A percentile compares a stretch with the other conserved stretches of the same genome.
Conservation (phyloP, 2,329 filamentous ascomycete species). For the Penicillium italicum region DNA sequence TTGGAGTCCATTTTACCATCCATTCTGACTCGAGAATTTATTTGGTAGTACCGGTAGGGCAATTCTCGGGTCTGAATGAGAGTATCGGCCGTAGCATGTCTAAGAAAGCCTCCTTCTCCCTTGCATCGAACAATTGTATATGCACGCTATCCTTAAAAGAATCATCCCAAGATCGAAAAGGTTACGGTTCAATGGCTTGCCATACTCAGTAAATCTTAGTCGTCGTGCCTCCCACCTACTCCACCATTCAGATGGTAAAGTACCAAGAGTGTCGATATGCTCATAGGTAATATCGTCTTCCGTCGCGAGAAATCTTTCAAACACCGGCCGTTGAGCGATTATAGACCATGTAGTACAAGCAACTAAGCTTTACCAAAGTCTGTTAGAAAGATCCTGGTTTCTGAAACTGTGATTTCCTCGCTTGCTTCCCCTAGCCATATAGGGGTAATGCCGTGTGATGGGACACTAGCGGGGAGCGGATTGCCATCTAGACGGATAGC, state of each 20-base stretch:
- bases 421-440: conserved; percentile 20
- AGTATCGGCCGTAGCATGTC: conserved; percentile 25
- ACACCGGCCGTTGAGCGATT: neutral
- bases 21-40: conserved; percentile 24
- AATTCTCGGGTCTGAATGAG: conserved; percentile 17
- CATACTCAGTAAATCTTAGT: conserved; percentile 5
- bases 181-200: conserved; percentile 11
- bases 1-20: conserved; percentile 24
- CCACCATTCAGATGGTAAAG: neutral
- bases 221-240: neutral
- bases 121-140: conserved; percentile 8
- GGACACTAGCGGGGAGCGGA: conserved; percentile 19
- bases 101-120: conserved; percentile 20
- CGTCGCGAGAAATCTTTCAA: neutral
- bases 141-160: conserved; percentile 23
- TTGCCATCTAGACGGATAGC: conserved; percentile 23
- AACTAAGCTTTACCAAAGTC: conserved; percentile 13
- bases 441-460: conserved; percentile 13
- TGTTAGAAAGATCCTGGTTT: conserved; percentile 23
- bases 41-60: conserved; percentile 16
- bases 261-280: neutral
- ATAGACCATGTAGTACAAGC: conserved; percentile 33
- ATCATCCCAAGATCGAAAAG: conserved; percentile 25
- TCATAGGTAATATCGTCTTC: neutral
- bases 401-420: conserved; percentile 23